Percentiles rank a stretch among this genome's conserved stretches.
Evolutionary conservation across 108 stramenopile species (phyloP).

Genomic region (Pseudonitzschia pungens): DNA sequence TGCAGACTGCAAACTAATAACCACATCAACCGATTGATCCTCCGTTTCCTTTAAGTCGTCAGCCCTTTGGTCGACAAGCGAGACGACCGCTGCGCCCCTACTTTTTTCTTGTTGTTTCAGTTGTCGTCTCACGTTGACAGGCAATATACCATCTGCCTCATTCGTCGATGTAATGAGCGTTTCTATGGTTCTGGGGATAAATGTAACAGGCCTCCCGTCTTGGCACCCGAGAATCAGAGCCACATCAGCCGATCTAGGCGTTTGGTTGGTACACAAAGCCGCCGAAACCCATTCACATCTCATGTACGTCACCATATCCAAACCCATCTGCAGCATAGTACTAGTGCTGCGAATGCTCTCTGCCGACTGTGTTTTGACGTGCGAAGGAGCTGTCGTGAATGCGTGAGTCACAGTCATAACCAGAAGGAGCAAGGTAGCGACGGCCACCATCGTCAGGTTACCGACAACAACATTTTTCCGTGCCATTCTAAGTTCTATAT

Average conservation of each 20-base stretch:
- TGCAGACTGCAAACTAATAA: slow-evolving; percentile 68
- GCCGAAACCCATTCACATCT: slow-evolving; percentile 87
- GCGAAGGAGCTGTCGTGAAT: slow-evolving; percentile 6
- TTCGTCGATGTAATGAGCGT: slow-evolving; percentile 69
- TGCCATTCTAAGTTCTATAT: not conserved
- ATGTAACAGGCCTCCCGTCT: slow-evolving; percentile 80
- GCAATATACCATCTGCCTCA: slow-evolving; percentile 58
- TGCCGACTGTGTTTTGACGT: not conserved
- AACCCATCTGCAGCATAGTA: slow-evolving; percentile 47
- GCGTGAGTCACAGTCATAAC: not conserved
- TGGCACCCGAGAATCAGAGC: slow-evolving; percentile 69
- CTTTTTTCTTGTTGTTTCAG: slow-evolving; percentile 72
- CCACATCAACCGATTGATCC: slow-evolving; percentile 75
- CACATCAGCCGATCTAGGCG: slow-evolving; percentile 65
- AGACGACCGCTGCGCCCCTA: slow-evolving; percentile 38
- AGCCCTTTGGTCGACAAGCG: slow-evolving; percentile 60
- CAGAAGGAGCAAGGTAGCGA: not conserved
- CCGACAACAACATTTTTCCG: not conserved
- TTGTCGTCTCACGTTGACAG: slow-evolving; percentile 53
- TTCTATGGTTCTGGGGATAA: slow-evolving; percentile 79
- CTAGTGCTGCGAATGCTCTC: not conserved
- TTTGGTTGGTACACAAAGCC: slow-evolving; percentile 84
- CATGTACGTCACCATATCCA: slow-evolving; percentile 82
- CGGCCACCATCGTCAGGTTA: not conserved
- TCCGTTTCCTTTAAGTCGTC: slow-evolving; percentile 65